A percentile compares a stretch with the other conserved stretches of the same genome.
phyloP scores from a whole-genome alignment of 768 basidiomycete genomes.

The Phylloporus sp. region DNA sequence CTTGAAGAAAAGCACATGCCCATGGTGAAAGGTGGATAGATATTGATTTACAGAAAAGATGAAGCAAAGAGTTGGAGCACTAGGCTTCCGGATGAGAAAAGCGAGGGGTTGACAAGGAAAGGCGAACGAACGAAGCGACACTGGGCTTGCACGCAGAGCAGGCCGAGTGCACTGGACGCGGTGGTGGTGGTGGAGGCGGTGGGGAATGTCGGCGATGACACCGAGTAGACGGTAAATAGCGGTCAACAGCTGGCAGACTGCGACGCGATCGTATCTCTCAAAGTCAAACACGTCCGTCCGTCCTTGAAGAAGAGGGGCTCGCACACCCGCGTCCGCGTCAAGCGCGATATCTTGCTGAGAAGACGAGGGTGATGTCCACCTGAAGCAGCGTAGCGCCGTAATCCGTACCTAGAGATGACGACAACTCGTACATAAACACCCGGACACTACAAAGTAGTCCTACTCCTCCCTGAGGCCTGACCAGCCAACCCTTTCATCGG shows the following conservation, averaged over 20 bases:
- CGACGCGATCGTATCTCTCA: constrained; percentile 3
- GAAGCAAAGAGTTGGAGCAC: constrained; percentile 10
- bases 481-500: too few species aligned
- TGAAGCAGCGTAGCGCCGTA: background rate
- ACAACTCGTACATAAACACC: background rate
- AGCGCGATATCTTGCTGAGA: constrained; percentile 5
- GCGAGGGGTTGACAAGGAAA: background rate
- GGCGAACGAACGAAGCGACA: constrained; percentile 5
- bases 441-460: too few species aligned
- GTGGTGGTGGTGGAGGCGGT: background rate
- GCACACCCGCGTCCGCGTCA: background rate
- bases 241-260: constrained; percentile 14
- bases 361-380: background rate
- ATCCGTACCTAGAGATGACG: background rate
- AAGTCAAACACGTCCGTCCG: background rate
- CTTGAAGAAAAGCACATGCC: constrained; percentile 73
- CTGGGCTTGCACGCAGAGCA: constrained; percentile 17
- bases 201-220: background rate
- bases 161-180: constrained; percentile 5
- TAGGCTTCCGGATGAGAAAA: constrained; percentile 7
- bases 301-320: background rate
- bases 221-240: constrained; percentile 20
- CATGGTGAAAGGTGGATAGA: constrained; percentile 38
- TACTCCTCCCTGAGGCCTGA: too few species aligned
- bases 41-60: constrained; percentile 4